These are phyloP conservation scores for Microthyrium microscopicum DNA, from an alignment of 2,329 filamentous ascomycete genomes.

Conservation along the genomic window DNA sequence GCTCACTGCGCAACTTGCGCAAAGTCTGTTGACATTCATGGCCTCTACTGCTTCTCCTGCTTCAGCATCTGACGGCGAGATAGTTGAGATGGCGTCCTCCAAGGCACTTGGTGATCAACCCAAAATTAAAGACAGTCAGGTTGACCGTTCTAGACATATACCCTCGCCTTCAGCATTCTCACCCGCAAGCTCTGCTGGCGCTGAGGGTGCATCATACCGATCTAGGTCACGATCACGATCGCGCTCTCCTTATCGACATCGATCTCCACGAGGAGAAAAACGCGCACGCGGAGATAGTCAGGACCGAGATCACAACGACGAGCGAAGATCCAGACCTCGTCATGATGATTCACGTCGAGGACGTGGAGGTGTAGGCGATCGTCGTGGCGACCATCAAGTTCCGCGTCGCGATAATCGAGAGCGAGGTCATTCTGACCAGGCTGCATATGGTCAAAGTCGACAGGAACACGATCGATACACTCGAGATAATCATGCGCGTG, in stretches of 20 bases:
- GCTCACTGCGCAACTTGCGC: too few species aligned
- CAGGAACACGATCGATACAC: too few species aligned
- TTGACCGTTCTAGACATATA: slow-evolving; percentile 84
- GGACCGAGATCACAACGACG: slow-evolving; percentile 20
- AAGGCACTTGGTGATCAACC: slow-evolving; percentile 79
- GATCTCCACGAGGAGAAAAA: slow-evolving; percentile 44
- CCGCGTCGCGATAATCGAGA: neutral
- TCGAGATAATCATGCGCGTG: too few species aligned
- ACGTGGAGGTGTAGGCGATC: slow-evolving; percentile 3
- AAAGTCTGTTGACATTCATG: too few species aligned
- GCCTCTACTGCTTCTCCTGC: too few species aligned
- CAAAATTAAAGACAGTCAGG: slow-evolving; percentile 58
- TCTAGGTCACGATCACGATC: slow-evolving; percentile 22
- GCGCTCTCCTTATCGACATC: slow-evolving; percentile 34
- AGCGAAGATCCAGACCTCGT: slow-evolving; percentile 13
- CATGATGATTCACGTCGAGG: slow-evolving; percentile 1
- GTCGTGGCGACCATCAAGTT: neutral
- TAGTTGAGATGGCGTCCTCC: slow-evolving; percentile 56
- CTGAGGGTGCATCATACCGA: slow-evolving; percentile 15
- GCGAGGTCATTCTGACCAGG: too few species aligned
- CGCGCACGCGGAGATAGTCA: slow-evolving; percentile 33
- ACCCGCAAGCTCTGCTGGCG: slow-evolving; percentile 5
- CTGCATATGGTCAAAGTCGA: too few species aligned
- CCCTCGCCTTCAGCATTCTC: slow-evolving; percentile 8
- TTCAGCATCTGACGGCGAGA: slow-evolving; percentile 71